Evolutionary conservation across 768 basidiomycete species (phyloP), one percentile per base, ranked within the genome.

Genomic region (Fibroporia radiculosa): DNA sequence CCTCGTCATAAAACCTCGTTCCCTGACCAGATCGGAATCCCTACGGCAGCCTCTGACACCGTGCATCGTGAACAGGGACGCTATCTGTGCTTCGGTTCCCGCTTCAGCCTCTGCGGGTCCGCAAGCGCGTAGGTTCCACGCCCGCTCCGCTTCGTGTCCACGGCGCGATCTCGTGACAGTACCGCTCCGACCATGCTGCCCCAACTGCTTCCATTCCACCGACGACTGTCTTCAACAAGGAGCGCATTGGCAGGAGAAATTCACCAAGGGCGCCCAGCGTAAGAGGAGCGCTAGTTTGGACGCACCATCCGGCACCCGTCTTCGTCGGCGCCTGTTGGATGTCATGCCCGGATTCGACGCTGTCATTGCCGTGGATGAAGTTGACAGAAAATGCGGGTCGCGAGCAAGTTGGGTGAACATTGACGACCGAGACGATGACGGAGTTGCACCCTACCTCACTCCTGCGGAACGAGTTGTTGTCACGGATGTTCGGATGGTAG

Each of bases 181-280:
- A 1, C 86, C 86, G 6, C 65, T 89, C 13, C 78, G 86, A 33
- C 69, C 78, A 11, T 89, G 86, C 60, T 89, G 86, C 54, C 59
- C 70, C 7, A 72, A 77, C 35, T 89, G 86, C 56, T 70, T 75
- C 31, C 58, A 62, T 27, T 69, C 70, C 47, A 81, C 76, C 2
- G 84, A 87, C 34, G 69, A 75, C 43, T 74, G 69, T 39, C 55
- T 75, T 28, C 59, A 67, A 32, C 65, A 75, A 51, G 82, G 79
- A 25, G 74, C 75, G 18, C 59, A 69, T 1, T 85, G 80, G 80
- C 61, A 74, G 45, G 80, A 78, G 54, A 74, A 67, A 54, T 87
- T 84, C 57, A 71, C 80, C 3, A 71, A 71, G 26, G 78, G 75
- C 6, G 84, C 84, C 3, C 66, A 69, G 23, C 69, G 82, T 34